These are phyloP conservation scores for Wickerhamomyces xylosicus DNA, from an alignment of 805 yeast species.

Conservation along the genomic window DNA sequence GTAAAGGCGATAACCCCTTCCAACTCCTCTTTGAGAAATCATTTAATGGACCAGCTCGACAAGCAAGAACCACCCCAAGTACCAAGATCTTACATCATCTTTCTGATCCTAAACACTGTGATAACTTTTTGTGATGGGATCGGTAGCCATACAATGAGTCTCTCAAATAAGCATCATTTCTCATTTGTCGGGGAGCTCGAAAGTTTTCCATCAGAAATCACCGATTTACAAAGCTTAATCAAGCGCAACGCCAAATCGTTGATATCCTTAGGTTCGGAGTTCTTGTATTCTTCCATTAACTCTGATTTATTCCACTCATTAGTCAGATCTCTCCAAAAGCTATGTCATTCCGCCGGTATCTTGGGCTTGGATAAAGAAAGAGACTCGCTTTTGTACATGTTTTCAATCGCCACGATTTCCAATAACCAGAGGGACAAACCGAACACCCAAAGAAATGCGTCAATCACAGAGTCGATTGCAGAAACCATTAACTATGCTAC, in stretches of 20 bases:
- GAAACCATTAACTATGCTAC: constrained; percentile 25
- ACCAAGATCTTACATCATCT: constrained; percentile 52
- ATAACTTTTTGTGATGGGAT: constrained; percentile 59
- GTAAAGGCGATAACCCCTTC: constrained; percentile 29
- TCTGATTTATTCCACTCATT: constrained; percentile 56
- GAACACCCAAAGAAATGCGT: constrained; percentile 21
- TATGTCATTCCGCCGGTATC: constrained; percentile 76
- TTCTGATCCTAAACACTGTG: constrained; percentile 44
- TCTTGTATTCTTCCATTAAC: constrained; percentile 59
- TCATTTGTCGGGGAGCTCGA: constrained; percentile 10
- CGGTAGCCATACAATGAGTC: constrained; percentile 37
- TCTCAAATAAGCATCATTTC: constrained; percentile 20
- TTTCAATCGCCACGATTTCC: constrained; percentile 34
- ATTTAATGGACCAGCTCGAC: constrained; percentile 69
- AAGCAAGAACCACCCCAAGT: constrained; percentile 65
- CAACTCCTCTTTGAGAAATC: constrained; percentile 37
- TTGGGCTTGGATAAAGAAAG: constrained; percentile 47
- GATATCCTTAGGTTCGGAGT: constrained; percentile 35
- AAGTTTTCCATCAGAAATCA: constrained; percentile 6
- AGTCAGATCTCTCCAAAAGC: constrained; percentile 67
- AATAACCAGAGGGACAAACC: constrained; percentile 23
- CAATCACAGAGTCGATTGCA: constrained; percentile 41
- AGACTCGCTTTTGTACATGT: constrained; percentile 42
- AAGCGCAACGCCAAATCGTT: constrained; percentile 28
- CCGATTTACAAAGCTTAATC: constrained; percentile 18